phyloP scores from a whole-genome alignment of 140 eudicot species.

The Cichorium intybus region DNA sequence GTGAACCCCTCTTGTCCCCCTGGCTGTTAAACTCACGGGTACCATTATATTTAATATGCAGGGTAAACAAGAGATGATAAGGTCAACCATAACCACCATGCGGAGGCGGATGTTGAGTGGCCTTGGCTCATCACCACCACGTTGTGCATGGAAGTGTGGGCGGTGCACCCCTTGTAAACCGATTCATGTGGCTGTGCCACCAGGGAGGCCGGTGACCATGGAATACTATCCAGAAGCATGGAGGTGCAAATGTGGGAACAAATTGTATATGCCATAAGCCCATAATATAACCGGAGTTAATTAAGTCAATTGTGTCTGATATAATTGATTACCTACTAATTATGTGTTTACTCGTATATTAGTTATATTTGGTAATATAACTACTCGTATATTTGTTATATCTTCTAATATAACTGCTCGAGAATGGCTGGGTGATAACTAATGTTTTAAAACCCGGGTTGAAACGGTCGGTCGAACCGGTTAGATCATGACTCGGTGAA shows the following conservation, averaged over 20 bases:
- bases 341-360: background rate
- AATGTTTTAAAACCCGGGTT: too few species aligned
- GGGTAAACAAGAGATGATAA: background rate
- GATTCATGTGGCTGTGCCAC: slow-evolving; percentile 81
- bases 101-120: slow-evolving; percentile 50
- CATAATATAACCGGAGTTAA: background rate
- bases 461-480: too few species aligned
- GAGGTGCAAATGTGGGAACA: slow-evolving; percentile 90
- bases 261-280: slow-evolving; percentile 76
- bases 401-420: background rate
- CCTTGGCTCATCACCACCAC: slow-evolving; percentile 80
- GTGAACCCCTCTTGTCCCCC: slow-evolving; percentile 30
- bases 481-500: too few species aligned
- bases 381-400: background rate
- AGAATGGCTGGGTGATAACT: too few species aligned
- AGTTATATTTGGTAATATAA: background rate
- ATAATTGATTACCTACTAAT: background rate
- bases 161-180: slow-evolving; percentile 78
- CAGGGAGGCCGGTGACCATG: slow-evolving; percentile 60
- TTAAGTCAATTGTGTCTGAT: background rate
- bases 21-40: background rate
- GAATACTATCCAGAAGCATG: slow-evolving; percentile 96
- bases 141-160: slow-evolving; percentile 71
- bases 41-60: background rate
- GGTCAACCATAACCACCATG: slow-evolving; percentile 13